Conservation (phyloP, 768 basidiomycete genomes). For the Sarcomyxa edulis region DNA sequence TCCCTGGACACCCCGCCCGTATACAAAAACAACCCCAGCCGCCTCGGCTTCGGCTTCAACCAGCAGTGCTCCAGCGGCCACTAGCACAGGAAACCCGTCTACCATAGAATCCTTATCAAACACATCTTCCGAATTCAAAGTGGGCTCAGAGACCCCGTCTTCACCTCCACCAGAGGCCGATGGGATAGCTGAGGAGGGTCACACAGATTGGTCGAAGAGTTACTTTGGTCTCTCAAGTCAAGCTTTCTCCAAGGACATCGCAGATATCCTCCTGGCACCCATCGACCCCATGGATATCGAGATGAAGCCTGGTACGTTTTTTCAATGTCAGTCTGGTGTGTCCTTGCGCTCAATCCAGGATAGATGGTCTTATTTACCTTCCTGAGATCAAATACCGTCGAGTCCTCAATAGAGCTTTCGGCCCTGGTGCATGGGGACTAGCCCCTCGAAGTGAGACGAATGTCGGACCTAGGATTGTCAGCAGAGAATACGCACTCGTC, state of each 20-base stretch:
- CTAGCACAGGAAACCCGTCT: constrained; percentile 10
- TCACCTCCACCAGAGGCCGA: constrained; percentile 2
- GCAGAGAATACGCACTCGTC: constrained; percentile 90
- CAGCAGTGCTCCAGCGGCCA: constrained; percentile 6
- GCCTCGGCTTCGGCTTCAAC: constrained; percentile 4
- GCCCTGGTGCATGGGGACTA: constrained; percentile 95
- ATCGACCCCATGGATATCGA: constrained; percentile 79
- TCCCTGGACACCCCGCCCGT: background rate
- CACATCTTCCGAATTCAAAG: constrained; percentile 8
- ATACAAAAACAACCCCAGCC: background rate
- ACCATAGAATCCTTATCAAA: background rate
- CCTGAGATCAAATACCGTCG: constrained; percentile 97
- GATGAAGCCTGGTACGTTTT: constrained; percentile 80
- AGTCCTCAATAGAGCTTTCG: constrained; percentile 88
- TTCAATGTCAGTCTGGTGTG: background rate
- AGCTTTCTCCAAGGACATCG: constrained; percentile 73
- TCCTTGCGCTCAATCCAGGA: constrained; percentile 1
- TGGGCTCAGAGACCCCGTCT: constrained; percentile 5
- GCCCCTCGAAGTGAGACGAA: constrained; percentile 92
- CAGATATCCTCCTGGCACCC: constrained; percentile 69
- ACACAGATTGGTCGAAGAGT: constrained; percentile 84
- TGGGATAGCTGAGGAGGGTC: constrained; percentile 13
- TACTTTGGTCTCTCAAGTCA: constrained; percentile 76
- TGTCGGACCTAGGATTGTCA: constrained; percentile 82
- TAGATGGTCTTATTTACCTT: constrained; percentile 91